Conservation (phyloP, 805 yeast genomes). For the Starmera pachycereana region DNA sequence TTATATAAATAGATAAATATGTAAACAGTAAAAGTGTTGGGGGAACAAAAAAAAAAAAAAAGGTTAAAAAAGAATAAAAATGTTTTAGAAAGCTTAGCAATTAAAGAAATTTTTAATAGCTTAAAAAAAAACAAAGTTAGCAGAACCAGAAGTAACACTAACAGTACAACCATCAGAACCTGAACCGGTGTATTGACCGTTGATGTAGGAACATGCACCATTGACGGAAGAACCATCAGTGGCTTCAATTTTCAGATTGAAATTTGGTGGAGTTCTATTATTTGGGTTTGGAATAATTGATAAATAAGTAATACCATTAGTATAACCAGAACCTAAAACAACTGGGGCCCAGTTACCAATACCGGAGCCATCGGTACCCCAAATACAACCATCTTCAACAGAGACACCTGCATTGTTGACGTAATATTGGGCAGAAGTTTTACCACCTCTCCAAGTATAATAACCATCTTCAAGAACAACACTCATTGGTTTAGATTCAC, state of each 20-base stretch:
- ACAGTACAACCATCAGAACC: conserved; percentile 77
- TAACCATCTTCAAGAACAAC: conserved; percentile 72
- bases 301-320: conserved; percentile 58
- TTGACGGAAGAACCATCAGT: conserved; percentile 45
- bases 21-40: too few relatives aligned
- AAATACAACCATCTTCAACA: conserved; percentile 82
- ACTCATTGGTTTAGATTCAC: conserved; percentile 54
- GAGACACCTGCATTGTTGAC: conserved; percentile 95
- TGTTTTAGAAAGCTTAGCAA: too few relatives aligned
- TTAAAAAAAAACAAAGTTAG: conserved; percentile 47
- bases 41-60: too few relatives aligned
- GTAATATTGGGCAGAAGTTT: conserved; percentile 92
- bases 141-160: conserved; percentile 48
- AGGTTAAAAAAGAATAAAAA: too few relatives aligned
- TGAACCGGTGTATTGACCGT: conserved; percentile 61
- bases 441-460: conserved; percentile 72
- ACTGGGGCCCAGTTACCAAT: conserved; percentile 98
- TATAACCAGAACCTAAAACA: conserved; percentile 85
- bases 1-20: too few relatives aligned
- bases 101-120: background rate
- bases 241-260: conserved; percentile 67
- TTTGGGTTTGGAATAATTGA: conserved; percentile 95
- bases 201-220: conserved; percentile 72
- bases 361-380: conserved; percentile 77
- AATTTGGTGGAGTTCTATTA: conserved; percentile 56